Evolutionary conservation across 2,329 filamentous ascomycete species (phyloP).

Genomic region (Microdochium nivale): DNA sequence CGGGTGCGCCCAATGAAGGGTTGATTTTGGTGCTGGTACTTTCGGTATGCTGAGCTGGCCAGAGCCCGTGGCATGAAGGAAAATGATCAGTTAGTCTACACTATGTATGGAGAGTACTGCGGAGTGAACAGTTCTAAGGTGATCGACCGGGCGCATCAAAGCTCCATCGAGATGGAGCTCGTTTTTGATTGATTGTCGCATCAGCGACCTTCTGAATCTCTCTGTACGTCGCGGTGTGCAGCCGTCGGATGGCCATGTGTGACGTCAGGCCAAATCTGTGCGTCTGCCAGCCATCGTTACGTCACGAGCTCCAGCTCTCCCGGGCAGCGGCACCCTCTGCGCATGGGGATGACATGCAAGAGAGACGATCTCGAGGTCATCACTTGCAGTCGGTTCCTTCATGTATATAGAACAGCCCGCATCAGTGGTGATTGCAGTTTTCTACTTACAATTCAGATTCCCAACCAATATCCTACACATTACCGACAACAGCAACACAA

Average conservation of each 20-base stretch:
- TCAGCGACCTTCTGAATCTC: too few species aligned
- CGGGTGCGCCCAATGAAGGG: background rate
- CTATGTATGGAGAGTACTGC: too few species aligned
- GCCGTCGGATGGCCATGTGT: background rate
- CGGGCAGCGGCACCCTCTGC: background rate
- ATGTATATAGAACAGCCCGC: background rate
- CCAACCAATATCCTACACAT: constrained; percentile 10
- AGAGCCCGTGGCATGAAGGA: too few species aligned
- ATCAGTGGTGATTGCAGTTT: background rate
- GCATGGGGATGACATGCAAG: background rate
- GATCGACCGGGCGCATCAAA: too few species aligned
- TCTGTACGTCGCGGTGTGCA: too few species aligned
- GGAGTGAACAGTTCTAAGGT: too few species aligned
- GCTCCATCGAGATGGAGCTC: too few species aligned
- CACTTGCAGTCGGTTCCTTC: background rate
- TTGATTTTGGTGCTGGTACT: background rate
- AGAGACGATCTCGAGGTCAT: background rate
- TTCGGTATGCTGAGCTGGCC: too few species aligned
- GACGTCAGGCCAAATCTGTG: too few species aligned
- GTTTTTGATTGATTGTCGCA: background rate
- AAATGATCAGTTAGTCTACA: too few species aligned
- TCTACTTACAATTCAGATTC: background rate
- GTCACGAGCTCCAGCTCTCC: background rate
- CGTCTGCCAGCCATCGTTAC: too few species aligned
- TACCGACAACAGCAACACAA: constrained; percentile 15